phyloP scores from a whole-genome alignment of 2,329 filamentous ascomycete genomes.

The Fusarium pseudonygamai region DNA sequence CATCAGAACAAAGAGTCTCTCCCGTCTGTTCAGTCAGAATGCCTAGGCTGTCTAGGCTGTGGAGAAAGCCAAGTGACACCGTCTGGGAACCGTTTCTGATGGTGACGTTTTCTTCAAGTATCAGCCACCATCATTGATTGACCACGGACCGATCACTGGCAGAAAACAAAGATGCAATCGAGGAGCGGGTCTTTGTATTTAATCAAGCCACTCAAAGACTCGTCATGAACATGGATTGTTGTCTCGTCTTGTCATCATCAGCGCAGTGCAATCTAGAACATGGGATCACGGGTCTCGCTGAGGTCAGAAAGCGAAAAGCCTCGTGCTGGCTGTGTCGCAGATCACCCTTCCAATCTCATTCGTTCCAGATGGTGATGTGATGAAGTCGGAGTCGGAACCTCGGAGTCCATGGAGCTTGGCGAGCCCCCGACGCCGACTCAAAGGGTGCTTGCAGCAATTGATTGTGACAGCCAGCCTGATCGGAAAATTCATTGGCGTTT shows the following conservation, averaged over 20 bases:
- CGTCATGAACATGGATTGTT: constrained; percentile 5
- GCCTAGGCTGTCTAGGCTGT: neutral
- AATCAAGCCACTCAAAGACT: neutral
- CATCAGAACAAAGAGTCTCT: constrained; percentile 1
- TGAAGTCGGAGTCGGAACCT: constrained; percentile 5
- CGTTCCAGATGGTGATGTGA: constrained; percentile 1
- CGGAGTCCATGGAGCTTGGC: constrained; percentile 17
- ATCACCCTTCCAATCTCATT: constrained; percentile 35
- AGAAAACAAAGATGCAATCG: constrained; percentile 7
- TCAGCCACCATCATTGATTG: constrained; percentile 34
- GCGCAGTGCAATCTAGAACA: constrained; percentile 3
- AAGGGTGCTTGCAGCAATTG: constrained; percentile 11
- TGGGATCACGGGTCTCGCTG: constrained; percentile 10
- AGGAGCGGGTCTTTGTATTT: constrained; percentile 1
- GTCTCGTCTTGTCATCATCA: constrained; percentile 21
- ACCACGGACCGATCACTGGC: constrained; percentile 5
- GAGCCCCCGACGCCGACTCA: neutral
- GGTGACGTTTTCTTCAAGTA: constrained; percentile 34
- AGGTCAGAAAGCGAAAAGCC: constrained; percentile 11
- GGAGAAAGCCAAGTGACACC: constrained; percentile 13
- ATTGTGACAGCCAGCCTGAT: neutral
- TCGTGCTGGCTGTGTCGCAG: constrained; percentile 10
- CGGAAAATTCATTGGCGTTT: constrained; percentile 4
- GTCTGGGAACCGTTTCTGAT: constrained; percentile 31
- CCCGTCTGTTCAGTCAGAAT: neutral